Percentiles rank a stretch among this genome's conserved stretches.
These are phyloP conservation scores for Eragrostis tef DNA, from an alignment of 202 grass and related monocot genomes.

Conservation along the genomic window DNA sequence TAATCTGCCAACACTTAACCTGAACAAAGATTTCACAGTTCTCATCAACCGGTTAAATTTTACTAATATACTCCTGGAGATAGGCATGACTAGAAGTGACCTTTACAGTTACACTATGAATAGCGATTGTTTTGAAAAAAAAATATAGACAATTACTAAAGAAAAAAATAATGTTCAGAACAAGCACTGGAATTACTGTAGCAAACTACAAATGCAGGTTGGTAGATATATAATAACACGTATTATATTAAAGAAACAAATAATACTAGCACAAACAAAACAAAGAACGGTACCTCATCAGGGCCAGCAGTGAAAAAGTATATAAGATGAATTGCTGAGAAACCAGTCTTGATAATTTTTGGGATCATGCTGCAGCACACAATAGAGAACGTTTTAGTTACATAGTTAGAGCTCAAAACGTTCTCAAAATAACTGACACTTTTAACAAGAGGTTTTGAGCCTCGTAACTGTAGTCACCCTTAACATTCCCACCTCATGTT, in stretches of 20 bases:
- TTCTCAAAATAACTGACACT: background rate
- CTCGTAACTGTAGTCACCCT: no score
- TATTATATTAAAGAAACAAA: background rate
- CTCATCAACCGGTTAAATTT: constrained; percentile 23
- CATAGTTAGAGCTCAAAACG: constrained; percentile 5
- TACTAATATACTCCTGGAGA: constrained; percentile 28
- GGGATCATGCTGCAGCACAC: constrained; percentile 68
- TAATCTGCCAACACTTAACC: constrained; percentile 98
- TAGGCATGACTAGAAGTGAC: constrained; percentile 22
- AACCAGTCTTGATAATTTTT: constrained; percentile 98
- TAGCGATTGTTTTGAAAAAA: background rate
- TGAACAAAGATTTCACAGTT: constrained; percentile 38
- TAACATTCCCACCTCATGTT: background rate
- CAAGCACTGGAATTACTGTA: constrained; percentile 18
- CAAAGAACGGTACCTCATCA: constrained; percentile 74
- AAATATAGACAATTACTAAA: background rate
- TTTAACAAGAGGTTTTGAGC: background rate
- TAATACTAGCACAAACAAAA: constrained; percentile 19
- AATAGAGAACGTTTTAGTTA: constrained; percentile 25
- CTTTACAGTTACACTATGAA: constrained; percentile 24
- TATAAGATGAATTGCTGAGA: constrained; percentile 96
- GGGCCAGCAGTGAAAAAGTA: constrained; percentile 99
- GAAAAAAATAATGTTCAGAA: background rate
- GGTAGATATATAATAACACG: background rate
- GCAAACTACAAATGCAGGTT: background rate